These are phyloP conservation scores for Plasmodium vinckei DNA, from an alignment of 169 alveolate species.

Conservation along the genomic window DNA sequence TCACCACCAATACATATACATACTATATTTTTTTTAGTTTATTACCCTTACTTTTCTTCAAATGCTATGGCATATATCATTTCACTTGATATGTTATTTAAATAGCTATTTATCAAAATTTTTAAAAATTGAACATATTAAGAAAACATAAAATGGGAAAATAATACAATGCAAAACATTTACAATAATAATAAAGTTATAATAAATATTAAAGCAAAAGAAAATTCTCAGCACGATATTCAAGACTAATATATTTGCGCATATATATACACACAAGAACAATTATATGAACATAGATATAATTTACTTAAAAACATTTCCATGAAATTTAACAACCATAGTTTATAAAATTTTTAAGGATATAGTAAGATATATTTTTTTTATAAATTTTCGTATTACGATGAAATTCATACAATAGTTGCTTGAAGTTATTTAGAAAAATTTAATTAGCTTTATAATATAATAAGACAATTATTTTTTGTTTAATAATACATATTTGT, in stretches of 20 bases:
- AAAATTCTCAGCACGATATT: background rate
- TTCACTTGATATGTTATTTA: background rate
- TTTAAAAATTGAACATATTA: constrained; percentile 2
- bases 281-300: background rate
- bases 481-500: too few relatives aligned
- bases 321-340: too few relatives aligned
- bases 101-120: constrained; percentile 4
- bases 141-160: background rate
- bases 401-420: too few relatives aligned
- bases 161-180: background rate
- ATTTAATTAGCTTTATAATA: background rate
- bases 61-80: background rate
- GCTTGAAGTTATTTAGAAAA: too few relatives aligned
- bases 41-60: too few relatives aligned
- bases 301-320: too few relatives aligned
- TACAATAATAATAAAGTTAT: background rate
- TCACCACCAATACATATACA: too few relatives aligned
- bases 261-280: background rate
- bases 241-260: background rate
- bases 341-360: too few relatives aligned
- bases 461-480: background rate
- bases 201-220: constrained; percentile 28
- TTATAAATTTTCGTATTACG: too few relatives aligned
- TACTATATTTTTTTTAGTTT: too few relatives aligned
- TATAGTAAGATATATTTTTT: background rate